A percentile compares a stretch with the other conserved stretches of the same genome.
Evolutionary conservation across 495 filamentous ascomycete genomes (phyloP).

Genomic region (Niebla homalea): DNA sequence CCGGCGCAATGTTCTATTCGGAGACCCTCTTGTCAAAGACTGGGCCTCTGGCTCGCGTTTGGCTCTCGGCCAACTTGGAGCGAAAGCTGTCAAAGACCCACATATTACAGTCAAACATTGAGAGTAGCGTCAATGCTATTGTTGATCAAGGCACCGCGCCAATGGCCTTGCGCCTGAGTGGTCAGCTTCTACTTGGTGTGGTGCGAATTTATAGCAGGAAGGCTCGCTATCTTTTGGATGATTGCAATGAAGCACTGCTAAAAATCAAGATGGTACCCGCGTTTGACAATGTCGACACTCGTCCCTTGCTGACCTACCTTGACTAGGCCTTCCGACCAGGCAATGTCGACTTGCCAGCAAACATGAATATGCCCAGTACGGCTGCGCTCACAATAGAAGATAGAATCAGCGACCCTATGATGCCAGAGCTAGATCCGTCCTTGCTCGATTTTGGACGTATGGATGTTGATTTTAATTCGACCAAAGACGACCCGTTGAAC

Average conservation of each 20-base stretch:
- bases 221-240: constrained; percentile 86
- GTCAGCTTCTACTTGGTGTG: constrained; percentile 86
- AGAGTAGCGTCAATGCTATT: constrained; percentile 86
- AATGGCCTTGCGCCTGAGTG: constrained; percentile 86
- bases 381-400: constrained; percentile 25
- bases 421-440: constrained; percentile 54
- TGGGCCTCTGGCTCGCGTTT: constrained; percentile 91
- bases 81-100: constrained; percentile 93
- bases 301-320: neutral
- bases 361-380: constrained; percentile 31
- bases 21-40: constrained; percentile 92
- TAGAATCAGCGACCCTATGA: constrained; percentile 18
- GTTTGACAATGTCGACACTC: neutral
- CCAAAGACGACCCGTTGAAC: constrained; percentile 43
- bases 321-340: constrained; percentile 40
- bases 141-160: constrained; percentile 88
- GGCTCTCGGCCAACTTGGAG: constrained; percentile 94
- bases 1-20: constrained; percentile 83
- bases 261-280: constrained; percentile 90
- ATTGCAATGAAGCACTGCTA: constrained; percentile 91
- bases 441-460: constrained; percentile 57
- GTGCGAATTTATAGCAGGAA: constrained; percentile 96
- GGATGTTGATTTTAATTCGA: constrained; percentile 42
- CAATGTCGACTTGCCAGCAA: constrained; percentile 37
- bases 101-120: constrained; percentile 81